Percentiles rank a stretch among this genome's conserved stretches.
phyloP scores from a whole-genome alignment of 75 land plant genomes.

The Selaginella moellendorffii region DNA sequence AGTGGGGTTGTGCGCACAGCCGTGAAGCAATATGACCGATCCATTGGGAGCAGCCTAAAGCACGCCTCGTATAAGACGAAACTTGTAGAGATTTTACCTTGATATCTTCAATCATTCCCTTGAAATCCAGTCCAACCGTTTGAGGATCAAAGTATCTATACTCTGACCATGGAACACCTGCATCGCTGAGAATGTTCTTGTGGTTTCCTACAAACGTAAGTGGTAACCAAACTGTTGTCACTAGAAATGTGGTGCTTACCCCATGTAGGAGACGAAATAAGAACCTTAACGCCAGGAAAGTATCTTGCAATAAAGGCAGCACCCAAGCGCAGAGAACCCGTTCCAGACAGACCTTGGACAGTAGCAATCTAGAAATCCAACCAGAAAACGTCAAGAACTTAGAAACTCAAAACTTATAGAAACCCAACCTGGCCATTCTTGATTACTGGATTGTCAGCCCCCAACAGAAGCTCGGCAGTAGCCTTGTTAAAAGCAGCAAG shows the following conservation, averaged over 20 bases:
- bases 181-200: constrained; percentile 96
- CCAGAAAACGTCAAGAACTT: background rate
- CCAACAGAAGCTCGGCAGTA: constrained; percentile 84
- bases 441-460: constrained; percentile 65
- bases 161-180: constrained; percentile 93
- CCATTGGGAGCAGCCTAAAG: constrained; percentile 83
- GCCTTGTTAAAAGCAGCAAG: constrained; percentile 95
- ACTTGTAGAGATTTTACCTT: constrained; percentile 38
- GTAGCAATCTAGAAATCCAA: constrained; percentile 59
- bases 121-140: constrained; percentile 92
- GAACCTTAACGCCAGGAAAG: constrained; percentile 68
- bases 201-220: constrained; percentile 56
- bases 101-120: constrained; percentile 89
- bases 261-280: constrained; percentile 96
- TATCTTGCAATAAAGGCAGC: constrained; percentile 92
- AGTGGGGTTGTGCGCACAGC: constrained; percentile 99
- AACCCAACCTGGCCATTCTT: constrained; percentile 47
- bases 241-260: constrained; percentile 34
- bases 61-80: background rate
- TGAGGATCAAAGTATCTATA: constrained; percentile 90
- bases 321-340: constrained; percentile 92
- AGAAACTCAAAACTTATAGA: background rate
- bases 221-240: too few species aligned
- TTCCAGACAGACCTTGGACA: constrained; percentile 91
- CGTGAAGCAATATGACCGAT: constrained; percentile 80